Base-by-base conservation (phyloP, 495 filamentous ascomycete genomes). In the Penicillium verhagenii region DNA sequence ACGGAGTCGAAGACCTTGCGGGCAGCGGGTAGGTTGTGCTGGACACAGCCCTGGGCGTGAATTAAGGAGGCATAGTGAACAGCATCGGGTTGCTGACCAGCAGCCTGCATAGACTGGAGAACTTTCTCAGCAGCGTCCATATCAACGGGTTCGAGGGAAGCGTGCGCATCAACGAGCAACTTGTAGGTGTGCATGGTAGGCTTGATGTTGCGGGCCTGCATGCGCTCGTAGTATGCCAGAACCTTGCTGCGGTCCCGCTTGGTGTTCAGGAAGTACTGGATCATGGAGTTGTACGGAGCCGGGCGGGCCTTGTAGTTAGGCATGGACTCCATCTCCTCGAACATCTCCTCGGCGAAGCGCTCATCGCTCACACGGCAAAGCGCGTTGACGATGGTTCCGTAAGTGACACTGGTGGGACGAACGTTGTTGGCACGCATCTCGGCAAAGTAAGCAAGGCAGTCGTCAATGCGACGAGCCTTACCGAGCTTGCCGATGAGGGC, bases 251-350 rank as follows among this genome's bases (percentile, higher is more conserved):
- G 89, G 70, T 98, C 95, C 16, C 92, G 87, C 81, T 97, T 97
- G 24, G 95, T 97, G 63, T 87, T 92, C 54, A 97, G 82, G 84
- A 97, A 98, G 79, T 96, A 97, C 71, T 98, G 94, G 82, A 98
- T 98, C 83, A 98, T 86, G 66, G 89, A 93, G 76, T 98, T 97
- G 80, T 98, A 98, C 4, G 94, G 94, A 9, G 94, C 94, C 3
- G 95, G 90, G 6, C 94, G 85, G 37, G 94, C 90, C 77, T 97
- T 96, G 84, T 97, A 98, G 77, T 97, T 97, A 35, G 92, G 89
- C 89, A 96, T 96, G 35, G 85, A 85, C 76, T 98, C 94, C 94
- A 98, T 98, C 77, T 98, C 95, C 61, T 97, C 90, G 69, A 98
- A 97, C 61, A 97, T 86, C 71, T 98, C 90, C 65, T 97, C 94